Evolutionary conservation across 2,329 filamentous ascomycete genomes (phyloP), one percentile per base, ranked within the genome.

Genomic region (Aureobasidium subglaciale): DNA sequence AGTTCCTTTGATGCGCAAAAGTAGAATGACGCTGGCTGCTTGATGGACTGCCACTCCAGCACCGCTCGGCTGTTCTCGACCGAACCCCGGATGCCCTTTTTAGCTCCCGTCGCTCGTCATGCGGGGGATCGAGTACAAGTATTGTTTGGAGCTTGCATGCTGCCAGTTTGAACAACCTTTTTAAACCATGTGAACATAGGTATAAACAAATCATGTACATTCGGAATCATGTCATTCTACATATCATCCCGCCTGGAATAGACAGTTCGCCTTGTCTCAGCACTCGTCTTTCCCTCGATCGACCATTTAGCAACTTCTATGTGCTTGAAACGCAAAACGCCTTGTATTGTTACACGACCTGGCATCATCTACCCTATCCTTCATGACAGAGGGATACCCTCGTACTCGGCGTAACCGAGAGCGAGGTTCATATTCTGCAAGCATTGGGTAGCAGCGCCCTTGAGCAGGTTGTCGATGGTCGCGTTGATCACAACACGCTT

Each of bases 391-490:
- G 89, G 89, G 62, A 95, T 95, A 37, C 90, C 90, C 68, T 95
- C 87, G 67, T 90, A 95, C 74, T 95, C 90, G 42, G 82, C 84
- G 68, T 92, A 95, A 42, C 90, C 90, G 10, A 95, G 79, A n/a
- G 88, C 86, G 57, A 95, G 77, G 72, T 95, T 95, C 88, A 95
- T 93, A 73, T 95, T 95, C 78, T 95, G 91, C 70, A 96, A 74
- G 75, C 90, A 96, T 71, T 96, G 91, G 10, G 91, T 96, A 6
- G 88, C 88, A 54, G 91, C 91, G 58, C 91, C 91, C 82, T 96
- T 96, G 64, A 93, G 79, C 63, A 96, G 75, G 73, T 96, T 96
- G 73, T 96, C 91, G 65, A 96, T 96, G 2, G 88, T 95, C 16
- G 87, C 88, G 68, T 91, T 95, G 60, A 97, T 82, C n/a, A 97